Base-by-base conservation (phyloP, 306 rosid species). In the Sechiopsis laciniata region DNA sequence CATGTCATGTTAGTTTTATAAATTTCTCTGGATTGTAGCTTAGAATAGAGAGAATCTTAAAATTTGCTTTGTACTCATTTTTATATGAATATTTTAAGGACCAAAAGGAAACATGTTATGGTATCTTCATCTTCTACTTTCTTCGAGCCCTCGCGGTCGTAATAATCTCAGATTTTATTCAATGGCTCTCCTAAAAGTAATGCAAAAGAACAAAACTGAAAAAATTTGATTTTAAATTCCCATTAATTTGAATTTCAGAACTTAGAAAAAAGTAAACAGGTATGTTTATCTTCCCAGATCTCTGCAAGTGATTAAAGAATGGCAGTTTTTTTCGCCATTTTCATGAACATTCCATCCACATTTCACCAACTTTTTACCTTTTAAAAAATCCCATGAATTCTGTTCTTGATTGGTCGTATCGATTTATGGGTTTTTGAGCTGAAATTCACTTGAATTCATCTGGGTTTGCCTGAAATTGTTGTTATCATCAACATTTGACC, bases 261-360 rank as follows among this genome's bases (percentile, higher is more conserved):
- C 11, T 20, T 66, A 11, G 55, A n/a, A 67, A 66, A 20, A 20
- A 5, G 35, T 19, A 10, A 66, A 66, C 5, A 35, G 55, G 29
- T 26, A 32, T 32, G 37, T 2, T 32, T 32, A n/a, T n/a, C n/a
- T n/a, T 87, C 85, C 80, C 80, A 79, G 88, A 83, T 88, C 89
- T 83, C 82, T 83, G 83, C 78, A 72, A 74, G 77, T 32, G 56
- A 59, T 66, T 67, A 1, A 55, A 66, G 26, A 67, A 20, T 10
- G 19, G 19, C 79, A 73, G 11, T 69, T 2, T 77, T 80, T 78
- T 32, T 29, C 73, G 45, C 80, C 83, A 26, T 71, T 32, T 32
- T 32, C 37, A 32, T 32, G 6, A 32, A 32, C 37, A 32, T 1
- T 1, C 0, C 6, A 32, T 32, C 37, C 4, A 32, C 5, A 32